Evolutionary conservation across 2,329 filamentous ascomycete genomes (phyloP), one percentile per base, ranked within the genome.

Genomic region (Botrytis pseudocinerea): DNA sequence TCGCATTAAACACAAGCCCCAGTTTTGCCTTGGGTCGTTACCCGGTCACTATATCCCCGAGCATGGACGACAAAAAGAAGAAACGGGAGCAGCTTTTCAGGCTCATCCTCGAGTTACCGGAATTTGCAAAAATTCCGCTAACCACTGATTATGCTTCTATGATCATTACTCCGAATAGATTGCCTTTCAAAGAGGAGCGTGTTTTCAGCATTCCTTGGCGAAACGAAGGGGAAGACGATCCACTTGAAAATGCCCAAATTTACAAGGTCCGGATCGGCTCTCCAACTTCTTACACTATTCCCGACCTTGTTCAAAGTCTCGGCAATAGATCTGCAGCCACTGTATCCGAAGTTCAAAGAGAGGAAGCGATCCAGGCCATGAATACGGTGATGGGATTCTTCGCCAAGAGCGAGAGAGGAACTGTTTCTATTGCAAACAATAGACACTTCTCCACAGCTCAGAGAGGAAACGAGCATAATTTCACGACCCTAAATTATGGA

Each of bases 351-450:
- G 16, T 16, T 0, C 79, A 83, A 28, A 86, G 87, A 77, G 80
- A 82, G 1, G 86, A 89, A 71, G 80, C 87, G 0, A 82, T 90
- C 9, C 87, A 90, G 73, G 84, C 87, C 0, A 79, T 91, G 72
- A 91, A 91, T 77, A 86, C 90, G 48, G 81, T 91, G 35, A 80
- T 90, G 69, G 83, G 85, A 0, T 83, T 87, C 85, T 5, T 87
- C 84, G 74, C 82, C 79, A 1, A 80, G 82, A 10, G 72, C 71
- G 0, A 77, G 7, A 46, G 62, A 25, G 78, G 80, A 0, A 82
- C 87, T 25, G 81, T 83, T 16, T 84, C 84, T 0, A 82, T 87
- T n/a, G 86, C 86, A 0, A 35, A 28, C 28, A 90, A 89, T 79
- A 86, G 85, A 62, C 85, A 86, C 72, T 90, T 86, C 75, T 83